Percentiles rank a stretch among this genome's conserved stretches.
phyloP scores from a whole-genome alignment of 1,284 basidiomycete species.

The Marasmius tenuissimus region DNA sequence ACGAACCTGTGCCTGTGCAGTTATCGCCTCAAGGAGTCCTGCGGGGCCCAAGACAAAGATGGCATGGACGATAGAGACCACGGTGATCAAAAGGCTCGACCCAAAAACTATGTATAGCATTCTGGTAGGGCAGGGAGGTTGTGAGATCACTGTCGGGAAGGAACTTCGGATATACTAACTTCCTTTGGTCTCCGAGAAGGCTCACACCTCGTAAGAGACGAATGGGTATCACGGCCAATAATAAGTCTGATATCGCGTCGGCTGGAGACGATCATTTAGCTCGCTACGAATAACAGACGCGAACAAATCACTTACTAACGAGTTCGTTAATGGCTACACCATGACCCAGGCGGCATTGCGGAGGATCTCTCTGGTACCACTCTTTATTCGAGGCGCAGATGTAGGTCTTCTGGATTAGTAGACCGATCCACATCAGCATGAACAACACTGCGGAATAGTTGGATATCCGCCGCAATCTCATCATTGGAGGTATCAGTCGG shows the following conservation, averaged over 20 bases:
- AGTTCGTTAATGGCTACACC: conserved; percentile 25
- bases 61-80: conserved; percentile 12
- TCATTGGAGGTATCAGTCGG: conserved; percentile 24
- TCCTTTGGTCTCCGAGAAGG: conserved; percentile 12
- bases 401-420: conserved; percentile 23
- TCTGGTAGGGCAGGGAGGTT: background rate
- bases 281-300: background rate
- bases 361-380: conserved; percentile 21
- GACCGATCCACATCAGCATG: conserved; percentile 23
- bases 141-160: background rate
- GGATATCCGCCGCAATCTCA: conserved; percentile 19
- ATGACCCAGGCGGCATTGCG: conserved; percentile 27
- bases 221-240: conserved; percentile 24
- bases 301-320: conserved; percentile 19
- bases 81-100: conserved; percentile 11
- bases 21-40: conserved; percentile 13
- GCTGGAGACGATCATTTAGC: conserved; percentile 12
- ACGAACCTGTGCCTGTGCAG: conserved; percentile 13
- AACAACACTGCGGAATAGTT: conserved; percentile 19
- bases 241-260: conserved; percentile 25
- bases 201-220: conserved; percentile 24
- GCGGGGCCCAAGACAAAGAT: conserved; percentile 12
- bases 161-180: background rate
- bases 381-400: conserved; percentile 21
- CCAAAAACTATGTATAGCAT: conserved; percentile 13